Conservation (phyloP, 2,329 filamentous ascomycete species). For the Penicillium sp. region DNA sequence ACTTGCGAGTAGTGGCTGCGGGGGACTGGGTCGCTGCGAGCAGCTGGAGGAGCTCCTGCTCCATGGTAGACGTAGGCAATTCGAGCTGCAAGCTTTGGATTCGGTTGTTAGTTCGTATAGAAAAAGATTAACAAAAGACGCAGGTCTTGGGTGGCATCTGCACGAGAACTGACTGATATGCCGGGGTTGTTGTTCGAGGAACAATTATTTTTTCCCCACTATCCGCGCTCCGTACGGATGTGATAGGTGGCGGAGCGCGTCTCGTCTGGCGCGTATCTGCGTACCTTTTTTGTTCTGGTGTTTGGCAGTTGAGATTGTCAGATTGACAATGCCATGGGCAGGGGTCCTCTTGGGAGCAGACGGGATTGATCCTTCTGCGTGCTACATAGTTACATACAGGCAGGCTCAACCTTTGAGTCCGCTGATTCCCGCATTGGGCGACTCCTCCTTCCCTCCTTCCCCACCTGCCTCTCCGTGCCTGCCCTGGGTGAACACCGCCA, state of each 20-base stretch:
- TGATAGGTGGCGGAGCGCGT: neutral
- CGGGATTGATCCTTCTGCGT: no score
- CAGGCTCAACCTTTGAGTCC: no score
- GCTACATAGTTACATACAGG: no score
- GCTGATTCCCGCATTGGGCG: neutral
- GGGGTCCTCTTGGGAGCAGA: no score
- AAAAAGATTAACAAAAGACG: neutral
- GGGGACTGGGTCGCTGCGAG: conserved; percentile 80
- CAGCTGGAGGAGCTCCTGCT: conserved; percentile 85
- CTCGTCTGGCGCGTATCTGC: conserved; percentile 9
- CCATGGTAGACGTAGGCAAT: conserved; percentile 56
- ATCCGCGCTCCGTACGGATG: neutral
- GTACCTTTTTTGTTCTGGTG: neutral
- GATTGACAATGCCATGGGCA: no score
- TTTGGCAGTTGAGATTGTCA: no score
- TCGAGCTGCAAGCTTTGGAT: neutral
- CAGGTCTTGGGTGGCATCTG: neutral
- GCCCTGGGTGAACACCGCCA: neutral
- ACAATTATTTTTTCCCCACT: conserved; percentile 5
- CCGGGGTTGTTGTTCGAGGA: neutral
- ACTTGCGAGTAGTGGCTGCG: conserved; percentile 71
- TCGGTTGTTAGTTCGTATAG: neutral
- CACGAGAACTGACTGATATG: neutral
- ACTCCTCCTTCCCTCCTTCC: neutral
- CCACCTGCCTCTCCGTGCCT: neutral